Conservation (phyloP, 345 rosid genomes). For the Eucalyptus brandiana region DNA sequence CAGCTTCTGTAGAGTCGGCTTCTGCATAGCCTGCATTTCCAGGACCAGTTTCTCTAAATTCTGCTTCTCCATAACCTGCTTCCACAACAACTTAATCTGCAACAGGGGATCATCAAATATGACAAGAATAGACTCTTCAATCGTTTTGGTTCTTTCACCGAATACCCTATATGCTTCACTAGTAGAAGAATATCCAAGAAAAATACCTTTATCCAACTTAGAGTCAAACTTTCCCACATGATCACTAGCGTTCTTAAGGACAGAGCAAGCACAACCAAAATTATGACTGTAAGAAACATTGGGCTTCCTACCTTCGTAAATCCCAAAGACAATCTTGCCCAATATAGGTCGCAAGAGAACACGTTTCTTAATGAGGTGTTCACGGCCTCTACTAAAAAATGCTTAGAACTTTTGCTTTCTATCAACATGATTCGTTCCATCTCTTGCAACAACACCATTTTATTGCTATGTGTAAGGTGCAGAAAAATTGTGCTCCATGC, state of each 20-base stretch:
- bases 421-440: not conserved
- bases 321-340: not conserved
- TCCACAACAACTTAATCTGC: not conserved
- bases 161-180: no score
- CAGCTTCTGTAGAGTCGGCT: not conserved
- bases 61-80: not conserved
- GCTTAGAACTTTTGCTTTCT: not conserved
- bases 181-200: not conserved
- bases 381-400: rapidly evolving
- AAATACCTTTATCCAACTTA: not conserved
- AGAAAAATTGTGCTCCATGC: no score
- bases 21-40: not conserved
- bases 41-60: not conserved
- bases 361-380: not conserved
- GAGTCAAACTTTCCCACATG: not conserved
- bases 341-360: not conserved
- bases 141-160: not conserved
- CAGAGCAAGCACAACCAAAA: not conserved
- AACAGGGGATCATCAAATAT: not conserved
- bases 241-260: not conserved
- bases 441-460: no score
- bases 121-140: not conserved
- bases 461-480: no score
- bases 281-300: not conserved
- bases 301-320: not conserved